Base-by-base conservation (phyloP, 2,329 filamentous ascomycete species). In the Curvularia sp. region DNA sequence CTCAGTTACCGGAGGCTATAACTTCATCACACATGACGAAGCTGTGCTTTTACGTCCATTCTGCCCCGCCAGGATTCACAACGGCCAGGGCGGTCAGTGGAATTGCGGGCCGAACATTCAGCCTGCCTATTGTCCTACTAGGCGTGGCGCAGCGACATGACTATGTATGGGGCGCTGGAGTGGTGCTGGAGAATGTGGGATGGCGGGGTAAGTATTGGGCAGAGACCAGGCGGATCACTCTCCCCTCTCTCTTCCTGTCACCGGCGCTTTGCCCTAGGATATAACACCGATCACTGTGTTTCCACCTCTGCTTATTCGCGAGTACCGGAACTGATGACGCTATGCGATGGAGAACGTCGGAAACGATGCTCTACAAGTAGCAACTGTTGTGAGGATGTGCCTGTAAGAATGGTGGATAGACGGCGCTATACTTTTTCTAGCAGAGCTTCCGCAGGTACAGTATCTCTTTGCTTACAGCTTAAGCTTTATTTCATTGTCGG, bases 71-170 rank as follows among this genome's bases (percentile, higher is more conserved):
- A 63, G 55, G 56, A 55, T 60, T 60, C 56, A 66, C 61, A 49
- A 63, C 63, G 63, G 57, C 50, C 48, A 60, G 61, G 72, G 74
- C 74, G 74, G 73, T 76, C 69, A 75, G 60, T 75, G 74, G 74
- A 58, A 59, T 55, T 28, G 52, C 74, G 74, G 74, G 64, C 74
- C 74, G 74, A 67, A 67, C 66, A 69, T 71, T 73, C 73, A 69
- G 68, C 64, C 68, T 75, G 66, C 68, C 66, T 52, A 66, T 73
- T 66, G 65, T 59, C 64, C 68, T 56, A 50, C 58, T 56, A 46
- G 57, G 55, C 49, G 58, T 60, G 59, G 53, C 57, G 42, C 47
- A 38, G 46, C 47, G 45, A 53, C 47, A 25, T 45, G 42, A 57
- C 41, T 60, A 49, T 57, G 58, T 52, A 47, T 53, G 32, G 13